Evolutionary conservation across 495 filamentous ascomycete genomes (phyloP).

Genomic region (Stereocaulon alpinum): DNA sequence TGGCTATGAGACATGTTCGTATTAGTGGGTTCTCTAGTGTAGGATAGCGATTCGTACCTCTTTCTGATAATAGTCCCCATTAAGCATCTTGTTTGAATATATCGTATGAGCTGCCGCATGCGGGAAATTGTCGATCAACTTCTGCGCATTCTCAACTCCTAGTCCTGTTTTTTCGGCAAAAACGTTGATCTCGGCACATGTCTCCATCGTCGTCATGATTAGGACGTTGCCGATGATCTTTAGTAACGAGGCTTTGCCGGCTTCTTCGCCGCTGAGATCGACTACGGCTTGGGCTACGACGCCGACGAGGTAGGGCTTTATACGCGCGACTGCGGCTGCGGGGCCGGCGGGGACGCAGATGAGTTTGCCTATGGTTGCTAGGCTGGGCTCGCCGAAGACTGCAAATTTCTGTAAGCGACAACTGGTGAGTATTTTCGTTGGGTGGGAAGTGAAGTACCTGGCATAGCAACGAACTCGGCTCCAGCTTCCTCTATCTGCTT

Average conservation of each 20-base stretch:
- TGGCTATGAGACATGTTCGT: background rate
- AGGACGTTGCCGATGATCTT: conserved; percentile 40
- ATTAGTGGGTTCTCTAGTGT: no score
- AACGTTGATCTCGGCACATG: conserved; percentile 43
- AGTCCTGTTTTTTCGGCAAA: conserved; percentile 46
- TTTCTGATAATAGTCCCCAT: background rate
- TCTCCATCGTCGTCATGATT: conserved; percentile 40
- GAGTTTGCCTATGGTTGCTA: conserved; percentile 37
- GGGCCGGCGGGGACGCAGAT: conserved; percentile 38
- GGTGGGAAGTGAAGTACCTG: conserved; percentile 3
- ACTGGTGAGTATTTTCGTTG: no score
- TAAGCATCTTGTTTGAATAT: conserved; percentile 1
- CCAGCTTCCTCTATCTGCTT: conserved; percentile 28
- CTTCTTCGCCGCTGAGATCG: conserved; percentile 37
- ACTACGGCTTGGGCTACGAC: conserved; percentile 39
- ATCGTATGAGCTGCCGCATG: background rate
- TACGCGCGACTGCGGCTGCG: conserved; percentile 26
- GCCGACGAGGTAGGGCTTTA: conserved; percentile 38
- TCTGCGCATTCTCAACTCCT: conserved; percentile 39
- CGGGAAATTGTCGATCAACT: conserved; percentile 30
- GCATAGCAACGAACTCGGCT: conserved; percentile 34
- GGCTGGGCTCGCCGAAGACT: conserved; percentile 37
- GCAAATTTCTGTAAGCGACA: background rate
- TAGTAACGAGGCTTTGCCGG: conserved; percentile 35
- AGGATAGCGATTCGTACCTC: background rate